phyloP scores from a whole-genome alignment of 805 yeast species.

The Groenewaldozyma tartarivorans region DNA sequence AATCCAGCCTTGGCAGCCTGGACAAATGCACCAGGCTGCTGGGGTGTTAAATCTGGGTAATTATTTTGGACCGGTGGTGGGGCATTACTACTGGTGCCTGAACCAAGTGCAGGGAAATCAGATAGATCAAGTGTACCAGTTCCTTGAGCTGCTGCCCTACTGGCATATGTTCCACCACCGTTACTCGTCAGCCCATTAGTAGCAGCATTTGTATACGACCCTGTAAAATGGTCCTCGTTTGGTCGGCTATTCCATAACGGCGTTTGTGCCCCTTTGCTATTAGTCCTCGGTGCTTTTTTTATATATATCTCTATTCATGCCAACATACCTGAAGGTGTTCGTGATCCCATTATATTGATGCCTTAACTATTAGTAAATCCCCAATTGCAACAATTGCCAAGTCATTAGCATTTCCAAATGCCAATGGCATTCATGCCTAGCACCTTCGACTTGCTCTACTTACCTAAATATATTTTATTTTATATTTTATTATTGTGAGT shows the following conservation, averaged over 20 bases:
- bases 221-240: background rate
- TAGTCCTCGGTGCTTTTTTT: background rate
- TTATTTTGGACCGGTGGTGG: background rate
- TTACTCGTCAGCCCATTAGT: conserved; percentile 1
- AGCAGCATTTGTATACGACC: conserved; percentile 3
- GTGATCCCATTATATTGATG: too few species aligned
- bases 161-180: background rate
- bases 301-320: too few species aligned
- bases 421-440: too few species aligned
- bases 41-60: background rate
- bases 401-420: too few species aligned
- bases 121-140: conserved; percentile 14
- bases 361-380: too few species aligned
- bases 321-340: background rate
- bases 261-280: background rate
- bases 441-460: too few species aligned
- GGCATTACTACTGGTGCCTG: background rate
- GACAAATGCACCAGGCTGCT: background rate
- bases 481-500: too few species aligned
- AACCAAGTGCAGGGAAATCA: conserved; percentile 21
- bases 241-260: conserved; percentile 2
- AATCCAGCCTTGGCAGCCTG: background rate
- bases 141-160: background rate
- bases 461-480: too few species aligned
- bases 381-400: too few species aligned